Conservation (phyloP, 2,329 filamentous ascomycete genomes). For the Dothistroma septosporum region DNA sequence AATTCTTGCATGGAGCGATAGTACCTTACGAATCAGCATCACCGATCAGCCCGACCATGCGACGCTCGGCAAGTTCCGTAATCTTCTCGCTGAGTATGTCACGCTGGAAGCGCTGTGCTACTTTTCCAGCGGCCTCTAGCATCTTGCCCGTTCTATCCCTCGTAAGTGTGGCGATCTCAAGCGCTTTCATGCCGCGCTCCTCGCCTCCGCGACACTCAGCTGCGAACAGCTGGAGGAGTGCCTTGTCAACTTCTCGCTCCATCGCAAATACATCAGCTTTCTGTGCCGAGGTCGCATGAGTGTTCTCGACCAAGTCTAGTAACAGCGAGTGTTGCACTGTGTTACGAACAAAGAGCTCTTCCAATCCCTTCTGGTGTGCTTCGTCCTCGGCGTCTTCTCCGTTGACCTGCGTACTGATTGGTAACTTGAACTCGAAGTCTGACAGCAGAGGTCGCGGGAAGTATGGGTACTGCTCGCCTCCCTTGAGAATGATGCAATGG, state of each 20-base stretch:
- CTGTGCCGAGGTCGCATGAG: conserved; percentile 61
- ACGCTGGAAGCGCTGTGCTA: conserved; percentile 79
- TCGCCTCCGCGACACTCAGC: conserved; percentile 89
- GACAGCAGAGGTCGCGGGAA: conserved; percentile 85
- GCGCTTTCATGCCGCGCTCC: conserved; percentile 86
- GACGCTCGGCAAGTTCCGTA: conserved; percentile 71
- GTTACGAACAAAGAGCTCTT: conserved; percentile 76
- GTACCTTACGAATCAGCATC: conserved; percentile 41
- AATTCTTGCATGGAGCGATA: neutral
- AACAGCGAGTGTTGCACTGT: conserved; percentile 69
- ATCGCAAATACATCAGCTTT: conserved; percentile 63
- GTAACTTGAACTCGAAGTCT: conserved; percentile 89
- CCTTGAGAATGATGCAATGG: conserved; percentile 98
- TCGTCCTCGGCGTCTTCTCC: conserved; percentile 41
- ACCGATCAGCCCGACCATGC: conserved; percentile 58
- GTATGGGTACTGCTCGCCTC: conserved; percentile 86
- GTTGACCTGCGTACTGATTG: conserved; percentile 54
- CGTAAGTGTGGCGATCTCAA: conserved; percentile 87
- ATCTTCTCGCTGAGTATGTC: conserved; percentile 86
- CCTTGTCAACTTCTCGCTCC: conserved; percentile 85
- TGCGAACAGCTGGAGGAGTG: conserved; percentile 80
- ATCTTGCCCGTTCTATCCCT: conserved; percentile 79
- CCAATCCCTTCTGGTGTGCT: conserved; percentile 56
- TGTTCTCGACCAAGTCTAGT: conserved; percentile 67
- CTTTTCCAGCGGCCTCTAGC: conserved; percentile 84